Evolutionary conservation across 148 eudicot species (phyloP).

Genomic region (Tetragonia tetragonoides): DNA sequence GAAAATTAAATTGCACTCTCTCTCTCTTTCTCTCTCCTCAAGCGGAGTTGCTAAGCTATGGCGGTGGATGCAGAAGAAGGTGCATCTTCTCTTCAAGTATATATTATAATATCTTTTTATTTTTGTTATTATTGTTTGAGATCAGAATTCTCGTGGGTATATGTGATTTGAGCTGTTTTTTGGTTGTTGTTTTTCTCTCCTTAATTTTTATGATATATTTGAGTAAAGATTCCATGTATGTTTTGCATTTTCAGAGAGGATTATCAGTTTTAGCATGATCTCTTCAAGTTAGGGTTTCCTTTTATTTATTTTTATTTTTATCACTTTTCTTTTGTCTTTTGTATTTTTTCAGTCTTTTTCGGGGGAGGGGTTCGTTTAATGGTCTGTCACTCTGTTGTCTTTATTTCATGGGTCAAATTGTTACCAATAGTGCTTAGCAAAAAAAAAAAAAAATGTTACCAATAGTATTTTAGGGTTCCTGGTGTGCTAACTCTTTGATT

Average conservation of each 20-base stretch:
- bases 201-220: too few relatives aligned
- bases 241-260: not conserved
- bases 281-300: not conserved
- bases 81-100: not conserved
- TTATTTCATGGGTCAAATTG: not conserved
- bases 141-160: slow-evolving; percentile 2
- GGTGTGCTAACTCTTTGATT: not conserved
- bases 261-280: not conserved
- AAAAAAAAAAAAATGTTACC: too few relatives aligned
- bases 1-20: too few relatives aligned
- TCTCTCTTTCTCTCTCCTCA: not conserved
- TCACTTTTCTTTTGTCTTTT: too few relatives aligned
- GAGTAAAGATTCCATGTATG: too few relatives aligned
- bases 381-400: not conserved
- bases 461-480: not conserved
- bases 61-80: slow-evolving; percentile 1
- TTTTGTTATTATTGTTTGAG: not conserved
- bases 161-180: not conserved
- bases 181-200: too few relatives aligned
- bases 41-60: not conserved
- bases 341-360: too few relatives aligned
- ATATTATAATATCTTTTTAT: not conserved
- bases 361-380: too few relatives aligned
- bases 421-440: not conserved
- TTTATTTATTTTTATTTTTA: too few relatives aligned